Evolutionary conservation across 1,284 basidiomycete species (phyloP).

Genomic region (Amylostereum areolatum): DNA sequence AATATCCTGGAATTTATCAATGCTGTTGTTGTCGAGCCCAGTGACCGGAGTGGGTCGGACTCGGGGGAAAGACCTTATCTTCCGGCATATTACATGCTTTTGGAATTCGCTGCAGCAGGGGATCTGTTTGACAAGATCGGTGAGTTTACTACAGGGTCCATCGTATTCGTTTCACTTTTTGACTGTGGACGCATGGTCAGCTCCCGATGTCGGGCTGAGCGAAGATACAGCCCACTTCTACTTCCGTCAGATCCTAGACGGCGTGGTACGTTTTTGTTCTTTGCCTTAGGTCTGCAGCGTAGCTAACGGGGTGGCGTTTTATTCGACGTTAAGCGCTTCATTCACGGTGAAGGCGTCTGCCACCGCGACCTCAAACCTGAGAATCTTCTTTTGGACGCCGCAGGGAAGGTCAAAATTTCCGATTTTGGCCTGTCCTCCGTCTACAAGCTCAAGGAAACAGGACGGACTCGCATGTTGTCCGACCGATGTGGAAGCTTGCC

Average conservation of each 20-base stretch:
- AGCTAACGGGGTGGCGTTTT: background rate
- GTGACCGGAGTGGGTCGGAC: conserved; percentile 33
- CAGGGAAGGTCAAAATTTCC: conserved; percentile 83
- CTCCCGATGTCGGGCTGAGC: conserved; percentile 82
- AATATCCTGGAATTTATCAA: conserved; percentile 86
- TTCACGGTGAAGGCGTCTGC: conserved; percentile 88
- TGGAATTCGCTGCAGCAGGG: conserved; percentile 91
- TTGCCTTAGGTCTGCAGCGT: background rate
- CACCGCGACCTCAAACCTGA: conserved; percentile 98
- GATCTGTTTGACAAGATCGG: conserved; percentile 99
- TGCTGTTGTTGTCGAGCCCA: conserved; percentile 69
- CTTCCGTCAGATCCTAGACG: conserved; percentile 84
- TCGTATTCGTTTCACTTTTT: background rate
- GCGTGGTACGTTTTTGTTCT: conserved; percentile 46
- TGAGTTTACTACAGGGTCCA: conserved; percentile 25
- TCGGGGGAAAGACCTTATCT: conserved; percentile 35
- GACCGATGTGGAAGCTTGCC: conserved; percentile 92
- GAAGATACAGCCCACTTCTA: conserved; percentile 90
- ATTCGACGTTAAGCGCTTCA: conserved; percentile 50
- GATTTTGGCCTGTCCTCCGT: conserved; percentile 96
- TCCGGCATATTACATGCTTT: conserved; percentile 86
- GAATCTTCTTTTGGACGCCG: conserved; percentile 80
- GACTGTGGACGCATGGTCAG: conserved; percentile 29
- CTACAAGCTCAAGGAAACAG: conserved; percentile 85
- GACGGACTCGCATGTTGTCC: conserved; percentile 60